Evolutionary conservation across 306 rosid species (phyloP), one percentile per base, ranked within the genome.

Genomic region (Glycyrrhiza uralensis): DNA sequence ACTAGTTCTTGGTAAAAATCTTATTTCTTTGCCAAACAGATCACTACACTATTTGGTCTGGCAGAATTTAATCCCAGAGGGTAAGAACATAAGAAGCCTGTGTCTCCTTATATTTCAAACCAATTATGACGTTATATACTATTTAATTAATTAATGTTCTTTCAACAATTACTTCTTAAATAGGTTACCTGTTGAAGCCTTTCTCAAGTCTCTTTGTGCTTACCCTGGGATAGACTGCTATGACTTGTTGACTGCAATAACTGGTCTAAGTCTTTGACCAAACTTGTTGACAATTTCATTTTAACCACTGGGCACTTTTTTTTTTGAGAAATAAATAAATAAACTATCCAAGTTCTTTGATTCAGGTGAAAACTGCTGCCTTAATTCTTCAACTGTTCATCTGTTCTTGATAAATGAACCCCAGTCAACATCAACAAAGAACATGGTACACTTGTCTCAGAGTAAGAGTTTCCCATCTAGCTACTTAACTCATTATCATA

Each of bases 401-500:
- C 78, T 84, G 41, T 89, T 94, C 70, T 66, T 94, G 64, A 60
- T 10, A 80, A 84, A 88, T 61, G 92, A 84, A 46, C 96, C 97
- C 14, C 99, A 88, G 44, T 46, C 97, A 26, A 91, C 99, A 52
- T 89, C 97, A 15, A 88, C 87, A 45, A 89, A 81, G 86, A 94
- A 82, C 86, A 6, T 94, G 93, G 85, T 86, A 36, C 99, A 94
- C 77, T 86, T 94, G 66, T 76, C 96, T 62, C 99, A 94, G 74
- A 84, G 99, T 94, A 88, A 74, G 89, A 45, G 28, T 45, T 63
- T 28, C 15, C 26, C 42, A 12, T 44, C 24, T 35, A 17, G 4
- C 32, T 1, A 18, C 14, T 15, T 60, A 33, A 36, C 15, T 41
- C 2, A 2, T 26, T 45, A 49, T 38, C 3, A 3, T 30, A n/a